These are phyloP conservation scores for Nasturtium officinale DNA, from an alignment of 345 rosid genomes.

Conservation along the genomic window DNA sequence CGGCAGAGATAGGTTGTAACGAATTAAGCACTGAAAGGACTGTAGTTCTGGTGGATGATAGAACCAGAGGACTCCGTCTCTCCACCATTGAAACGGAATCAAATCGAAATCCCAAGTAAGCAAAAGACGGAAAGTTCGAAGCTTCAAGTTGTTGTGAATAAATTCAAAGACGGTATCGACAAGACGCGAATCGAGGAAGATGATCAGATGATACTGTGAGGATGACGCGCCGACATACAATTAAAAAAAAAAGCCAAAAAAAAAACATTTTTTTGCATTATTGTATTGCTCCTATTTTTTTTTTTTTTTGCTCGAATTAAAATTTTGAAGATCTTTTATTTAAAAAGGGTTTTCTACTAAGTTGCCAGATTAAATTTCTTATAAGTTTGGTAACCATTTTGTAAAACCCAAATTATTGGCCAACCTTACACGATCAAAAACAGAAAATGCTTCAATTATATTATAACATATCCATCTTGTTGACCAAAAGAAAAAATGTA, in stretches of 20 bases:
- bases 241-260: no score
- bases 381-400: no score
- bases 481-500: no score
- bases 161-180: not conserved
- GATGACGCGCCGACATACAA: no score
- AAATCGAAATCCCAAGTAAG: not conserved
- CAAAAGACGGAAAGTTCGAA: not conserved
- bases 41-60: conserved; percentile 72
- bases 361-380: no score
- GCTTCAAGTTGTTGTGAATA: not conserved
- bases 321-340: not conserved
- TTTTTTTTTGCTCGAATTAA: no score
- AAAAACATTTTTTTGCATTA: no score
- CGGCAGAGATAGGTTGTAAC: conserved; percentile 36
- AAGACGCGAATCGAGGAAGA: conserved; percentile 43
- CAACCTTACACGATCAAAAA: conserved; percentile 17
- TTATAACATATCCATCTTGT: no score
- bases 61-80: conserved; percentile 81
- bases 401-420: no score
- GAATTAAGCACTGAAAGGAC: conserved; percentile 61
- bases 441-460: no score
- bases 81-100: conserved; percentile 52
- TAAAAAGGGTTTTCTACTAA: no score
- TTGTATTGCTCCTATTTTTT: no score
- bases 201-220: conserved; percentile 8